Evolutionary conservation across 2,329 filamentous ascomycete genomes (phyloP).

Genomic region (Hypoxylon sp.): DNA sequence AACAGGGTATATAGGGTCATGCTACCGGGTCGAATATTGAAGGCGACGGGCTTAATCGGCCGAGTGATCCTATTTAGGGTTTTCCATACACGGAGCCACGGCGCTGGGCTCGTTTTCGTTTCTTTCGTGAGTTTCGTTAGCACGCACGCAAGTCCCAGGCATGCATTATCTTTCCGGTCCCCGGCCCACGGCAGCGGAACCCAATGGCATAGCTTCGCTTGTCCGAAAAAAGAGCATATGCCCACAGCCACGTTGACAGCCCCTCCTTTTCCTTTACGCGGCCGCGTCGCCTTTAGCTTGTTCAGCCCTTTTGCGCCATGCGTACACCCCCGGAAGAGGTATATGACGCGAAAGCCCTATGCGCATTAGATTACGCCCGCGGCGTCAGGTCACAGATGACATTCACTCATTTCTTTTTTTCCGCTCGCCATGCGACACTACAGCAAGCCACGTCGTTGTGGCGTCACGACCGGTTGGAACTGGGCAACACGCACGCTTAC

Average conservation of each 20-base stretch:
- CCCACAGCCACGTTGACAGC: constrained; percentile 35
- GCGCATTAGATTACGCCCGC: constrained; percentile 21
- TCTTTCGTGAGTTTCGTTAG: constrained; percentile 32
- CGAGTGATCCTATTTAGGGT: constrained; percentile 32
- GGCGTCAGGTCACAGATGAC: constrained; percentile 6
- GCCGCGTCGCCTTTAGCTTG: constrained; percentile 22
- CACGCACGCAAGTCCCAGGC: constrained; percentile 42
- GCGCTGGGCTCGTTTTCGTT: constrained; percentile 30
- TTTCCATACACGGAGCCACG: constrained; percentile 30
- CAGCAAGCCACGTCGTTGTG: constrained; percentile 30
- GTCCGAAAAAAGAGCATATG: constrained; percentile 34
- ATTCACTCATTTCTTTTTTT: constrained; percentile 33
- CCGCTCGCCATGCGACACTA: constrained; percentile 12
- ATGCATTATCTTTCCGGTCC: constrained; percentile 43
- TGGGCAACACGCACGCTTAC: constrained; percentile 28
- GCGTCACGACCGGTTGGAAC: constrained; percentile 28
- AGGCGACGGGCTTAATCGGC: constrained; percentile 36
- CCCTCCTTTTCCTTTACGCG: constrained; percentile 35
- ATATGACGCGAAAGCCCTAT: constrained; percentile 36
- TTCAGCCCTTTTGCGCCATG: constrained; percentile 37
- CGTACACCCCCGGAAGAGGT: constrained; percentile 27
- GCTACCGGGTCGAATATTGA: constrained; percentile 13
- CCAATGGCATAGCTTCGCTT: constrained; percentile 49
- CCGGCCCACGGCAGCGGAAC: constrained; percentile 47
- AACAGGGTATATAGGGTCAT: constrained; percentile 8